phyloP scores from a whole-genome alignment of 352 stramenopile species.

The Phytophthora boehmeriae region DNA sequence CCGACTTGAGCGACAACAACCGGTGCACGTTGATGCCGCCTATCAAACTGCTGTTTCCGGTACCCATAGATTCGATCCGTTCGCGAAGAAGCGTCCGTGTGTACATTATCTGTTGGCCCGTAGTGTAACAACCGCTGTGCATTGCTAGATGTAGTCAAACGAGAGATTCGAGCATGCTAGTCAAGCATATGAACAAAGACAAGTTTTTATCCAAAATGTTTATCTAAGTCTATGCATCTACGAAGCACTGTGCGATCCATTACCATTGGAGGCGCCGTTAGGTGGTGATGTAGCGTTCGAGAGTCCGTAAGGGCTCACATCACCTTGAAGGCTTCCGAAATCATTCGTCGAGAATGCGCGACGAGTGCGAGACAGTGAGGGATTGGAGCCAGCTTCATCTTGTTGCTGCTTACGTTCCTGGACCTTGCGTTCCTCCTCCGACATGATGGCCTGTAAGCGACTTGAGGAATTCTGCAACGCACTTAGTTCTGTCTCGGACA shows the following conservation, averaged over 20 bases:
- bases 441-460: slow-evolving; percentile 67
- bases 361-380: slow-evolving; percentile 55
- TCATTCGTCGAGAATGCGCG: slow-evolving; percentile 69
- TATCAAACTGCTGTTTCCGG: neutral
- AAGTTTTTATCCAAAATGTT: neutral
- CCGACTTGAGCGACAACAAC: too few species aligned
- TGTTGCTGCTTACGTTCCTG: slow-evolving; percentile 37
- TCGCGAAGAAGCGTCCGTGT: neutral
- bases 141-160: neutral
- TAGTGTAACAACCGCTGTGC: neutral
- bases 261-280: slow-evolving; percentile 16
- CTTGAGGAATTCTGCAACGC: slow-evolving; percentile 67
- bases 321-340: slow-evolving; percentile 46
- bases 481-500: slow-evolving; percentile 71
- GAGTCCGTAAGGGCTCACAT: slow-evolving; percentile 21
- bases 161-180: neutral
- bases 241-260: slow-evolving; percentile 12
- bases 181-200: slow-evolving; percentile 1
- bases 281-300: slow-evolving; percentile 13
- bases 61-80: neutral
- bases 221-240: slow-evolving; percentile 24
- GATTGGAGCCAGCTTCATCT: slow-evolving; percentile 37
- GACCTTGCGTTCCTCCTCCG: slow-evolving; percentile 49
- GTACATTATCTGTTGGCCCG: slow-evolving; percentile 1
- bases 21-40: neutral